phyloP scores from a whole-genome alignment of 805 yeast species.

The Yarrowia divulgata region DNA sequence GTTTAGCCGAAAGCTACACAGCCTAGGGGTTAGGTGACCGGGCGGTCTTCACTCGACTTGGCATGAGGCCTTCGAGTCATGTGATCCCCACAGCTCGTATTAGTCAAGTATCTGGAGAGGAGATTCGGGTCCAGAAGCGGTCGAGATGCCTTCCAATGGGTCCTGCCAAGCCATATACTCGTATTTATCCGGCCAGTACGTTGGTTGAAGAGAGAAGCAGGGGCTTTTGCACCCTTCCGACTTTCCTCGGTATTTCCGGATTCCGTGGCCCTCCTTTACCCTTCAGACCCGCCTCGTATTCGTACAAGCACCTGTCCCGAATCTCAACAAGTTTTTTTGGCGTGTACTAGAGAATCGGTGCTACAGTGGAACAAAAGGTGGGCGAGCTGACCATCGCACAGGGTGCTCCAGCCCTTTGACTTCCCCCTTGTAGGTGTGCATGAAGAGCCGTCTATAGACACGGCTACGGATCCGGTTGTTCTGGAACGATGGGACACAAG shows the following conservation, averaged over 20 bases:
- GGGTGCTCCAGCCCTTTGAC: not conserved
- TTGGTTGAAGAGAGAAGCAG: too few species aligned
- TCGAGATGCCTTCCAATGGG: not conserved
- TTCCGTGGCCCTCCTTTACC: not conserved
- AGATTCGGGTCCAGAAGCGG: slow-evolving; percentile 15
- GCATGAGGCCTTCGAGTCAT: not conserved
- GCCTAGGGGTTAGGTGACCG: slow-evolving; percentile 14
- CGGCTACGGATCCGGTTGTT: slow-evolving; percentile 1
- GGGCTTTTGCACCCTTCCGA: too few species aligned
- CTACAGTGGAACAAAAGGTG: not conserved
- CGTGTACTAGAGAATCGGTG: not conserved
- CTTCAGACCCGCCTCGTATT: slow-evolving; percentile 4
- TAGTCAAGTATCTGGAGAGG: slow-evolving; percentile 3
- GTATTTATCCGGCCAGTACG: too few species aligned
- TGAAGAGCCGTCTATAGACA: not conserved
- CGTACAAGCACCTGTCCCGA: not conserved
- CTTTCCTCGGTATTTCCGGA: not conserved
- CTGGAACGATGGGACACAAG: slow-evolving; percentile 5
- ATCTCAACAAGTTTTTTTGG: not conserved
- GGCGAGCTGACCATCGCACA: too few species aligned
- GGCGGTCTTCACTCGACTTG: not conserved
- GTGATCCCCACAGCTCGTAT: not conserved
- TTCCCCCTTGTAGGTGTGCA: not conserved
- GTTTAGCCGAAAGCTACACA: slow-evolving; percentile 21
- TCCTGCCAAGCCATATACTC: slow-evolving; percentile 3